Base-by-base conservation (phyloP, 495 filamentous ascomycete genomes). In the Sordaria brevicollis region DNA sequence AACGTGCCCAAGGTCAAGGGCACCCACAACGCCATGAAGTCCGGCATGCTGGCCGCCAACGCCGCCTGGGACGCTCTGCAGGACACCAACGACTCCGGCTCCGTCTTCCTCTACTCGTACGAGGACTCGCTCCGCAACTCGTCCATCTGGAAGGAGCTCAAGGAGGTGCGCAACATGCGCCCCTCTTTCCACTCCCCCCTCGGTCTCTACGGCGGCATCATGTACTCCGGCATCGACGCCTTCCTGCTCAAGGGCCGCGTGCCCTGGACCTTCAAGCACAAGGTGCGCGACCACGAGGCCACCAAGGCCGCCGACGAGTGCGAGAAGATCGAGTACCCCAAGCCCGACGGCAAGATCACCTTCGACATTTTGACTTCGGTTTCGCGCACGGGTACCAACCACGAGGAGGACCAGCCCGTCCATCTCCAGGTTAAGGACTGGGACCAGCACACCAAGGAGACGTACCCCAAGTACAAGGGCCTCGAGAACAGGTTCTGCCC, bases 1-100 rank as follows among this genome's bases (percentile, higher is more conserved):
- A 99, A 99, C 78, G 92, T 99, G 31, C 95, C 95, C 41, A 98
- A 99, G 82, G 92, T 99, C 79, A 99, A 99, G 81, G 95, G 95
- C 72, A 97, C 94, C 6, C 95, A 99, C 80, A 97, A 95, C 19
- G 92, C 95, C 34, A 98, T 99, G 94, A 93, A 92, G 76, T 93
- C 91, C 4, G 95, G 95, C 70, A 99, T 98, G 92, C 84, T 99
- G 21, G 96, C 96, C 11, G 95, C 95, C 13, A 92, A 98, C 78
- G 91, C 96, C 15, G 85, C 93, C 7, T 98, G 87, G 80, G 82
- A 83, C 13, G 95, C 95, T 5, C 82, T 99, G 35, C 76, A 80
- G 39, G 87, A 72, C 41, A 70, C 83, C 69, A 78, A 80, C 15
- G 81, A 83, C 71, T 79, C 80, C 9, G 91, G 90, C 29, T 89